These are phyloP conservation scores for Apiospora marii DNA, from an alignment of 2,329 filamentous ascomycete species.

Conservation along the genomic window DNA sequence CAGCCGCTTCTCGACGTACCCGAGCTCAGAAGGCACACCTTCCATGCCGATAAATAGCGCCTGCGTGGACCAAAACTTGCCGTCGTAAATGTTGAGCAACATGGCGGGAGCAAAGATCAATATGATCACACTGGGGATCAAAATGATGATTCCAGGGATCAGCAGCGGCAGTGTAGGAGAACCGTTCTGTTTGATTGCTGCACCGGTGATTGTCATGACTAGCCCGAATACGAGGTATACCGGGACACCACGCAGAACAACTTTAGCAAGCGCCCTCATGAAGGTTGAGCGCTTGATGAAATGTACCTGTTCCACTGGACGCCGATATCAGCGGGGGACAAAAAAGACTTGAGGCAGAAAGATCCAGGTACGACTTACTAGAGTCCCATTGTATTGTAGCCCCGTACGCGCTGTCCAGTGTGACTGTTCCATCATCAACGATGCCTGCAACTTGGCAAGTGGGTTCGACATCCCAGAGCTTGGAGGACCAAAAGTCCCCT, in stretches of 20 bases:
- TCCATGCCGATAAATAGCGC: conserved; percentile 29
- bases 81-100: conserved; percentile 28
- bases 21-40: conserved; percentile 24
- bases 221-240: conserved; percentile 26
- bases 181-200: too few species aligned
- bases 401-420: conserved; percentile 42
- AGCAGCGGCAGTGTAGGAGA: too few species aligned
- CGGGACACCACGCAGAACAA: conserved; percentile 27
- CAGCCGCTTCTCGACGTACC: background rate
- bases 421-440: conserved; percentile 50
- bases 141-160: too few species aligned
- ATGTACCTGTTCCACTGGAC: conserved; percentile 25
- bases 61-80: conserved; percentile 32
- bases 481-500: conserved; percentile 48
- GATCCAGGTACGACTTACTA: background rate
- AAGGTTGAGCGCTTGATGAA: conserved; percentile 29
- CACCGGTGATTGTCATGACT: too few species aligned
- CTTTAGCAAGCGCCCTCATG: conserved; percentile 16
- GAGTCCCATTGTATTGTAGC: conserved; percentile 53
- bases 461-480: conserved; percentile 55
- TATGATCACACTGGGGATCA: background rate
- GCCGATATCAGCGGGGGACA: too few species aligned
- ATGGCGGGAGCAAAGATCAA: conserved; percentile 7
- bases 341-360: too few species aligned
- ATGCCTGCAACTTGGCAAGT: conserved; percentile 49